Conservation (phyloP, 106 monocot genomes). For the Posidonia australis region DNA sequence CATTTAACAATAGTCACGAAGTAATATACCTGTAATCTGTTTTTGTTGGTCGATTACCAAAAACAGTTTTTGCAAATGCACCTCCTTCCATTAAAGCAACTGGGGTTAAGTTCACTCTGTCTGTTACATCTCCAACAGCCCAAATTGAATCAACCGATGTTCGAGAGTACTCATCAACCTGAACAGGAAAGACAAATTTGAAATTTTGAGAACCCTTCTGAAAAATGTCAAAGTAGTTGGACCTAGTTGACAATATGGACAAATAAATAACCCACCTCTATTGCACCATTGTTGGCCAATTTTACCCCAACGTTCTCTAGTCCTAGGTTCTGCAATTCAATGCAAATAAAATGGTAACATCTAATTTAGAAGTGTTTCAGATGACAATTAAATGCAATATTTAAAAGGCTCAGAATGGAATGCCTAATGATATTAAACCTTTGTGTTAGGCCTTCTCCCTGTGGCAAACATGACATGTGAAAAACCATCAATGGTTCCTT, state of each 20-base stretch:
- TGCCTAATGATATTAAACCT: constrained; percentile 32
- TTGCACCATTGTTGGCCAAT: constrained; percentile 71
- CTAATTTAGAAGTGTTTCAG: neutral
- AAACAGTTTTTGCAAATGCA: constrained; percentile 89
- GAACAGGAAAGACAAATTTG: constrained; percentile 2
- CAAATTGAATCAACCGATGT: constrained; percentile 89
- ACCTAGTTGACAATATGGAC: neutral
- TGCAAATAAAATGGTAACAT: neutral
- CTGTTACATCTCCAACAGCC: constrained; percentile 96
- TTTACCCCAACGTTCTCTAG: constrained; percentile 85
- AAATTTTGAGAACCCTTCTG: neutral
- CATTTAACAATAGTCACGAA: neutral
- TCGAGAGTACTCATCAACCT: constrained; percentile 91
- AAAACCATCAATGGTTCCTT: constrained; percentile 78
- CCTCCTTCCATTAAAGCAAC: constrained; percentile 98
- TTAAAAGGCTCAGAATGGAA: neutral
- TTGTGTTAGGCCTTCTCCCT: constrained; percentile 88
- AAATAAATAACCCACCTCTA: constrained; percentile 41
- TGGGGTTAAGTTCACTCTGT: constrained; percentile 92
- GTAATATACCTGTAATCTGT: constrained; percentile 61
- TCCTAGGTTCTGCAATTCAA: constrained; percentile 62
- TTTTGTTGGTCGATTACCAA: constrained; percentile 69
- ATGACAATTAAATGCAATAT: neutral
- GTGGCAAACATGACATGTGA: constrained; percentile 99
- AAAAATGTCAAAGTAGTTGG: constrained; percentile 2